These are phyloP conservation scores for Xenosphaeropsis pyriputrescens DNA, from an alignment of 2,329 filamentous ascomycete genomes.

Conservation along the genomic window DNA sequence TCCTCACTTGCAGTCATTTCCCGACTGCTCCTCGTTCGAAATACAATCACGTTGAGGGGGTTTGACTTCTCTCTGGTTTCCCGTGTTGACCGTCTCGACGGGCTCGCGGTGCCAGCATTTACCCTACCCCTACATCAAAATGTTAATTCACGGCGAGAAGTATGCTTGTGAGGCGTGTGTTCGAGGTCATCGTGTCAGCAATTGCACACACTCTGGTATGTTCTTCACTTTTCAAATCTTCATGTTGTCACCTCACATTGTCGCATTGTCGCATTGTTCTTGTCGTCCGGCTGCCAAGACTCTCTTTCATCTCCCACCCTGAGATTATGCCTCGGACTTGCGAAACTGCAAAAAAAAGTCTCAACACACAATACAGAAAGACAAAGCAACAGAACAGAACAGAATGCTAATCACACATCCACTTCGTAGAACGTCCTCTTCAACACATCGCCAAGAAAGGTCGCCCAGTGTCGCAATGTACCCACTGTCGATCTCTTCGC, in stretches of 20 bases:
- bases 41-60: slow-evolving; percentile 12
- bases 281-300: slow-evolving; percentile 4
- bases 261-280: slow-evolving; percentile 2
- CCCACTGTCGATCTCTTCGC: slow-evolving; percentile 89
- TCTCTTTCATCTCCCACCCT: slow-evolving; percentile 1
- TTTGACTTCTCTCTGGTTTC: slow-evolving; percentile 8
- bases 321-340: neutral
- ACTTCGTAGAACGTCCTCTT: slow-evolving; percentile 62
- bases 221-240: neutral
- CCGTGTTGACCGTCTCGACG: slow-evolving; percentile 8
- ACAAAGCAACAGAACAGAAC: neutral
- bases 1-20: slow-evolving; percentile 16
- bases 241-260: slow-evolving; percentile 1
- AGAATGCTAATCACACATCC: slow-evolving; percentile 4
- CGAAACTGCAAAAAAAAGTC: no score
- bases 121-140: slow-evolving; percentile 22
- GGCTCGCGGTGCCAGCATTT: slow-evolving; percentile 5
- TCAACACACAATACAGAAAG: no score
- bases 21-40: slow-evolving; percentile 13
- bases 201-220: slow-evolving; percentile 90
- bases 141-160: slow-evolving; percentile 92
- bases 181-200: slow-evolving; percentile 95
- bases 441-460: slow-evolving; percentile 97
- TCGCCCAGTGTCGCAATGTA: slow-evolving; percentile 92
- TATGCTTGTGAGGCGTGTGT: slow-evolving; percentile 89